Evolutionary conservation across 164 flowering plant genomes (phyloP).

Genomic region (Nelumbo lutea): DNA sequence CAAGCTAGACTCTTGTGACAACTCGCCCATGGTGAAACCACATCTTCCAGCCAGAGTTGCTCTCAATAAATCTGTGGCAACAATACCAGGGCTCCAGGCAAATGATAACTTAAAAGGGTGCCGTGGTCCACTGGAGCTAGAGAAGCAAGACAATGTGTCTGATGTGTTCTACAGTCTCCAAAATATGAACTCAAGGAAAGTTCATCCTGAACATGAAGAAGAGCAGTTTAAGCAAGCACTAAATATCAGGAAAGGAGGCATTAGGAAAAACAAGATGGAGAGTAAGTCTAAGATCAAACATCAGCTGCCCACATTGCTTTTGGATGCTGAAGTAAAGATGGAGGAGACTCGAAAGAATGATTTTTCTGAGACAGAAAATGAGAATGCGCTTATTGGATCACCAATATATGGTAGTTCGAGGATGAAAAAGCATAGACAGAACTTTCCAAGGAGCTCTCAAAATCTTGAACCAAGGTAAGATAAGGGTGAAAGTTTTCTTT

Average conservation of each 20-base stretch:
- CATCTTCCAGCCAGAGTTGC: constrained; percentile 49
- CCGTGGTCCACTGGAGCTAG: constrained; percentile 25
- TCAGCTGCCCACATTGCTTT: constrained; percentile 31
- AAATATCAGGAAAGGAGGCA: constrained; percentile 59
- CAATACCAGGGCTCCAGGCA: constrained; percentile 26
- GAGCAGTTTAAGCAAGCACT: constrained; percentile 59
- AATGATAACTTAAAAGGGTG: constrained; percentile 16
- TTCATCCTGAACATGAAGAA: constrained; percentile 47
- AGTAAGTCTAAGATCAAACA: constrained; percentile 43
- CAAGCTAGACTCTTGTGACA: constrained; percentile 41
- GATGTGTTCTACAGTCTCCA: constrained; percentile 35
- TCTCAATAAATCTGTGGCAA: constrained; percentile 37
- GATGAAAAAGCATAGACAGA: constrained; percentile 35
- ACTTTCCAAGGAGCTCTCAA: constrained; percentile 44
- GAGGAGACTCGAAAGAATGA: constrained; percentile 46
- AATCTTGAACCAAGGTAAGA: constrained; percentile 52
- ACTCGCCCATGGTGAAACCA: constrained; percentile 29
- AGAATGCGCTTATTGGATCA: constrained; percentile 25
- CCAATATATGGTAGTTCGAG: constrained; percentile 22
- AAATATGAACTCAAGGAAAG: constrained; percentile 29
- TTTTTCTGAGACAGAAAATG: constrained; percentile 53
- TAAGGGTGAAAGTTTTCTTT: neutral
- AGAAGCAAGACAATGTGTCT: constrained; percentile 35
- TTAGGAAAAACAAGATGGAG: constrained; percentile 54
- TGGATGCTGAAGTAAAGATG: constrained; percentile 27